phyloP scores from a whole-genome alignment of 1,284 basidiomycete species.

The Ustilago sp. region DNA sequence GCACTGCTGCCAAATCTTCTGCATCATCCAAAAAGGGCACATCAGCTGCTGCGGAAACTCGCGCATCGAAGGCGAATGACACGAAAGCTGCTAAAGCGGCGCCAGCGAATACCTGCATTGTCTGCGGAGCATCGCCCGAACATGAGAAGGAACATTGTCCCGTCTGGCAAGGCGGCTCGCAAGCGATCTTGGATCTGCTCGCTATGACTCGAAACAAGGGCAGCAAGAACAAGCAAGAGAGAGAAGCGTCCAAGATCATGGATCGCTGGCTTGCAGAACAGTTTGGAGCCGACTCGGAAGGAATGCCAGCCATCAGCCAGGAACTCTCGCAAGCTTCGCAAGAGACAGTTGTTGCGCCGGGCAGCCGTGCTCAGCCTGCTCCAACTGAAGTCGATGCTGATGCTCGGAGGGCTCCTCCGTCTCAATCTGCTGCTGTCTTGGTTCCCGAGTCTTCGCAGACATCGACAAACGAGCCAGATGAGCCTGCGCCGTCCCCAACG shows the following conservation, averaged over 20 bases:
- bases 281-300: conserved; percentile 14
- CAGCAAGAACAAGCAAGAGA: conserved; percentile 32
- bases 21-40: not conserved
- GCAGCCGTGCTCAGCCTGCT: not conserved
- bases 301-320: conserved; percentile 9
- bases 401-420: not conserved
- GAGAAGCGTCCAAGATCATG: conserved; percentile 11
- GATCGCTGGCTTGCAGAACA: conserved; percentile 24
- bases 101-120: conserved; percentile 15
- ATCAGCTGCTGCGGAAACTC: conserved; percentile 10
- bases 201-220: conserved; percentile 24
- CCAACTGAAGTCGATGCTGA: not conserved
- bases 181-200: conserved; percentile 32
- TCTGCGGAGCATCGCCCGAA: conserved; percentile 17
- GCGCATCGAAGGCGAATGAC: conserved; percentile 9
- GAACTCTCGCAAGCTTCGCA: conserved; percentile 12
- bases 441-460: not conserved
- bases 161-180: conserved; percentile 29
- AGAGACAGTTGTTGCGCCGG: not conserved
- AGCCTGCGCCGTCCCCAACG: not conserved
- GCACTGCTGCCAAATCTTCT: not conserved
- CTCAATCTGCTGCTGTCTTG: not conserved
- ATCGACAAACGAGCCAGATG: not conserved
- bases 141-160: conserved; percentile 26
- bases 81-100: conserved; percentile 1